phyloP scores from a whole-genome alignment of 23 red algal genomes.

The Pyropia haitanensis region DNA sequence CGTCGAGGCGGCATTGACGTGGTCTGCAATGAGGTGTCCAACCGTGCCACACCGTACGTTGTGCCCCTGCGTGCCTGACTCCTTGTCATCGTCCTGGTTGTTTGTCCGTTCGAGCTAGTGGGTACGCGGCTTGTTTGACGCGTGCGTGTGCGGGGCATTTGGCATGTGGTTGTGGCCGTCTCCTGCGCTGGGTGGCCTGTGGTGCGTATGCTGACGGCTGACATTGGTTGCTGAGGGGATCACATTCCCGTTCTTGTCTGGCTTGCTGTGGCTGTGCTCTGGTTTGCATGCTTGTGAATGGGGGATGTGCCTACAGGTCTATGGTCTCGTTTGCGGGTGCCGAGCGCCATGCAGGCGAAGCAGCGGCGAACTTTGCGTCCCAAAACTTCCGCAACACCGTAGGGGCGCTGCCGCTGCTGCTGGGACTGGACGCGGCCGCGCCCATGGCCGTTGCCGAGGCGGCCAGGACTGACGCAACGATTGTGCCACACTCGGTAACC shows the following conservation, averaged over 20 bases:
- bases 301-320: background rate
- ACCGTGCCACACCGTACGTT: constrained; percentile 71
- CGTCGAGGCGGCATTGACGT: constrained; percentile 94
- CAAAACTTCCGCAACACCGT: constrained; percentile 81
- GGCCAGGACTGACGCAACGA: constrained; percentile 12
- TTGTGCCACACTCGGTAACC: constrained; percentile 12
- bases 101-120: too few relatives aligned
- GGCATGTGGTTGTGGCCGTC: too few relatives aligned
- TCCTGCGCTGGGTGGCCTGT: too few relatives aligned
- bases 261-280: too few relatives aligned
- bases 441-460: constrained; percentile 27
- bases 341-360: constrained; percentile 87
- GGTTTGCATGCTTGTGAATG: background rate
- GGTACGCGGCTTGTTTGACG: too few relatives aligned
- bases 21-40: constrained; percentile 81
- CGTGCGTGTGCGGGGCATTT: too few relatives aligned
- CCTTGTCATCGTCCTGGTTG: too few relatives aligned
- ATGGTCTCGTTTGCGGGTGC: constrained; percentile 74
- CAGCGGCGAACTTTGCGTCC: constrained; percentile 55
- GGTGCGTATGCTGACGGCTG: too few relatives aligned
- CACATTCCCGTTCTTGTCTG: too few relatives aligned
- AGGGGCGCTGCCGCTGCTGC: constrained; percentile 67
- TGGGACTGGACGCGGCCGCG: constrained; percentile 41
- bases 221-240: too few relatives aligned
- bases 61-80: background rate